Base-by-base conservation (phyloP, 345 rosid genomes). In the Aurinia saxatilis region DNA sequence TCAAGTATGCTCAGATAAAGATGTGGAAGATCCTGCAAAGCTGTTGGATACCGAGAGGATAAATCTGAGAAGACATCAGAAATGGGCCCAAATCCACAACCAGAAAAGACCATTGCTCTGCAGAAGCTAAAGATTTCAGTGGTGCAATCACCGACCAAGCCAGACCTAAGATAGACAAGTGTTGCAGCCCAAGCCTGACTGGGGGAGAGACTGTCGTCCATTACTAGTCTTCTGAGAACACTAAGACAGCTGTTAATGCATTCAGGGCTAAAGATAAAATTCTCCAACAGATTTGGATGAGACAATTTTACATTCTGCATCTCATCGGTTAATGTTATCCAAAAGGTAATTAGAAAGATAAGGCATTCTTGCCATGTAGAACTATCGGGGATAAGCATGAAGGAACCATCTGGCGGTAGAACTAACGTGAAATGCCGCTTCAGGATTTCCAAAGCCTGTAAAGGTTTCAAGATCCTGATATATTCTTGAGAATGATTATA, bases 301-400 rank as follows among this genome's bases (percentile, higher is more conserved):
- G 73, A 81, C 17, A 75, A 80, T 41, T 55, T 57, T 29, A 86
- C 60, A 78, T 87, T 84, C 61, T 65, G 78, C 87, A 93, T 81
- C 68, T 86, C 99, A 75, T 82, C 91, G 7, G 82, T 63, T 81
- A 90, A 61, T 74, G 82, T 77, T 63, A 86, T 74, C 87, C 86
- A 90, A 71, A 90, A 93, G 77, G 82, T 87, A 58, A 93, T 52
- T 58, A 90, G 78, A 66, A 81, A 50, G 46, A 93, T 86, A n/a
- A 90, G 83, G 47, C 89, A 80, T 15, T 84, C 99, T 83, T 93
- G 97, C 95, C 96, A 93, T 66, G 84, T 65, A 31, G 99, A 86
- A 73, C 78, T 79, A 79, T 90, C 99, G n/a, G 83, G 87, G 60
- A 90, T 58, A 65, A 52, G 79, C 75, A 70, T 49, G 59, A 41